phyloP scores from a whole-genome alignment of 176 grass and related monocot genomes.

The Miscanthus lutarioriparius region DNA sequence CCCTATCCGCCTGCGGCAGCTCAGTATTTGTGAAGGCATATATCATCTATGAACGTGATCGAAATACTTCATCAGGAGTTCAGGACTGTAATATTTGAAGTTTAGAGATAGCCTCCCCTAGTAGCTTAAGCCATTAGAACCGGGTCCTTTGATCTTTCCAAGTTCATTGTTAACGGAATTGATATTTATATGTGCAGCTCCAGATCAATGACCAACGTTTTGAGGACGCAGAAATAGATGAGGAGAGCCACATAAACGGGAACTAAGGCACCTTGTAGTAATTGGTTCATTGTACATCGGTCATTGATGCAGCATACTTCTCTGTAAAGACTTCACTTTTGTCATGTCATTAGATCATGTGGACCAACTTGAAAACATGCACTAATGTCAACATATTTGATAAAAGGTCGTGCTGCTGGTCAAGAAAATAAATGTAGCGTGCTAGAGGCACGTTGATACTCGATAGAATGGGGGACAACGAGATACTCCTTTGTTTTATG shows the following conservation, averaged over 20 bases:
- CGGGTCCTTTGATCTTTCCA: not conserved
- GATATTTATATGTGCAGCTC: conserved; percentile 49
- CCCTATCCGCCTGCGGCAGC: too few relatives aligned
- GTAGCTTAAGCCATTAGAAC: not conserved
- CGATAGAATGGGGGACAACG: too few relatives aligned
- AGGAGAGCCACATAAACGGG: conserved; percentile 33
- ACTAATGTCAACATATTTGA: too few relatives aligned
- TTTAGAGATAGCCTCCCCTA: not conserved
- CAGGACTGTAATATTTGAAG: not conserved
- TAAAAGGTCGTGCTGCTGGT: too few relatives aligned
- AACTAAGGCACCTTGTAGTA: conserved; percentile 7
- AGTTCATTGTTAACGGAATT: not conserved
- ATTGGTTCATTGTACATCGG: too few relatives aligned
- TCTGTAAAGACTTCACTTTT: too few relatives aligned
- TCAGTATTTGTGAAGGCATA: not conserved
- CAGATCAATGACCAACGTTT: conserved; percentile 73
- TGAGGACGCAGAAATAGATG: conserved; percentile 51
- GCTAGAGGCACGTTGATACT: too few relatives aligned
- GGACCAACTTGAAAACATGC: too few relatives aligned
- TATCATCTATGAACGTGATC: not conserved
- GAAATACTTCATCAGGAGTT: not conserved
- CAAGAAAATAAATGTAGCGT: too few relatives aligned
- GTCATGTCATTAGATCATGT: too few relatives aligned
- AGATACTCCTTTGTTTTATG: too few relatives aligned
- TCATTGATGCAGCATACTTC: too few relatives aligned